Evolutionary conservation across 306 rosid genomes (phyloP).

Genomic region (Citrullus amarus): DNA sequence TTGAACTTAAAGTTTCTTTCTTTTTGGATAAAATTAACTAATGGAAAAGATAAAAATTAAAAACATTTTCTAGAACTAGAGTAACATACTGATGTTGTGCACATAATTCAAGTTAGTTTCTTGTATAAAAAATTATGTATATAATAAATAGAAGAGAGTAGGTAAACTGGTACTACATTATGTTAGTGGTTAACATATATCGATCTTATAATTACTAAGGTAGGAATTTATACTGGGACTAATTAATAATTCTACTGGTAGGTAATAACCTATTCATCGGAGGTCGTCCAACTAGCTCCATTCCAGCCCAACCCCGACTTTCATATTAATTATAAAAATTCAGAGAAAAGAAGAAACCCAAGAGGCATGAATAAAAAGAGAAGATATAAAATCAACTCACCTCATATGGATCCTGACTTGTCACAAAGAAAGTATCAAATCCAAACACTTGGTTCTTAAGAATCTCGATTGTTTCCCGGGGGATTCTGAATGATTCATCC

Average conservation of each 20-base stretch:
- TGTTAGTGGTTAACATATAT: background rate
- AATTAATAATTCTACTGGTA: background rate
- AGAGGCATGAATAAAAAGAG: background rate
- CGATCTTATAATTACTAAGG: background rate
- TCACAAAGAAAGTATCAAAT: conserved; percentile 85
- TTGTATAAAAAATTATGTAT: too few species aligned
- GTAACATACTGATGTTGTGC: background rate
- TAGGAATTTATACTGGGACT: background rate
- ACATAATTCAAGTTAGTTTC: background rate
- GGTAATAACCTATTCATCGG: background rate
- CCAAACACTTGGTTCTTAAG: conserved; percentile 85
- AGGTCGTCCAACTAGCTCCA: background rate
- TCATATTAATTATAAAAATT: background rate
- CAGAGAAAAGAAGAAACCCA: background rate
- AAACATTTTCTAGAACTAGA: background rate
- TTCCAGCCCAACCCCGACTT: background rate
- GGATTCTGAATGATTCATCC: conserved; percentile 60
- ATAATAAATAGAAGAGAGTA: background rate
- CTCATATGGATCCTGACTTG: conserved; percentile 93
- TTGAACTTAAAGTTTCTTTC: background rate
- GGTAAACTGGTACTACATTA: background rate
- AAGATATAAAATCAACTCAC: conserved; percentile 25
- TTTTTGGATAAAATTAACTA: background rate
- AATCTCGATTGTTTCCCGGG: conserved; percentile 72
- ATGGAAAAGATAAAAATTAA: background rate